Evolutionary conservation across 306 rosid genomes (phyloP), one percentile per base, ranked within the genome.

Genomic region (Pachyrhizus erosus): DNA sequence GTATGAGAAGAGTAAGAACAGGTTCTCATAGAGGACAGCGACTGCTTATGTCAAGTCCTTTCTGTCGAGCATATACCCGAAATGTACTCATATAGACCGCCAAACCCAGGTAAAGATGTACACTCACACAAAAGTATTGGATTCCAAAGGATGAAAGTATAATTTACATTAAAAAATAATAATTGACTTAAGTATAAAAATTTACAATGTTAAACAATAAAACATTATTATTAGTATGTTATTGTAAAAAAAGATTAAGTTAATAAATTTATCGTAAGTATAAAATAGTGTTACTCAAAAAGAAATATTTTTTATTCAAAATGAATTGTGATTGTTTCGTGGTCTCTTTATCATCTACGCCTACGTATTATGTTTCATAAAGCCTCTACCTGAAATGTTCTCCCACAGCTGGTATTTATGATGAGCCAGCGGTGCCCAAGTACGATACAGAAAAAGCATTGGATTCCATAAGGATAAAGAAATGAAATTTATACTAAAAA

Each of bases 311-410:
- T 37, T 37, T 37, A 37, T 40, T 40, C 45, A 46, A 64, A 64
- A 26, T 31, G 43, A 64, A 64, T 31, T 31, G 12, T 31, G 2
- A 29, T 20, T 4, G 40, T 37, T 8, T 37, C 5, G 42, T 33
- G 26, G 9, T 62, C 20, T 62, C 0, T 40, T 27, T 62, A 27
- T 62, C 20, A 62, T 29, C 37, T 62, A 27, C 40, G 0, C 20
- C 1, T 5, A 62, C 69, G 27, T 24, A 58, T 11, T 15, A 15
- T 64, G 42, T 61, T 61, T 14, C 12, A 31, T 6, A 27, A 15
- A 31, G 70, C 70, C 34, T 66, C 34, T 66, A 67, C 73, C 49
- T 39, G 4, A 37, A 67, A 37, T 67, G 23, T 64, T 31, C 43
- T 27, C 43, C 12, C 9, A 13, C 3, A 17, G 7, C n/a, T 37